Evolutionary conservation across 768 basidiomycete genomes (phyloP).

Genomic region (Amanita fuliginea): DNA sequence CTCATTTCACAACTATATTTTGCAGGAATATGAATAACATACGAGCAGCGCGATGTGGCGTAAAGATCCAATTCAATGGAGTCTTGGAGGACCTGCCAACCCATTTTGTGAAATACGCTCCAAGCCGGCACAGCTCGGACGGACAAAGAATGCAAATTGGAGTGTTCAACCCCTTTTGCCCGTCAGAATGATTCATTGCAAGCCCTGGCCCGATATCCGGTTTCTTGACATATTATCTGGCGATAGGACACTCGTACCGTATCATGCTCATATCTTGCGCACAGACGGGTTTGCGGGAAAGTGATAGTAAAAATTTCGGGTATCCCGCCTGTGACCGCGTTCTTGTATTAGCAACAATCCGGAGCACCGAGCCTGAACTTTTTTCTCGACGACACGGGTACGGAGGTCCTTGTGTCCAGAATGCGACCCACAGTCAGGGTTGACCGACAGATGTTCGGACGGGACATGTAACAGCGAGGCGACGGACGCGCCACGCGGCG

Average conservation of each 20-base stretch:
- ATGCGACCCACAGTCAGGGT: not conserved
- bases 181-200: not conserved
- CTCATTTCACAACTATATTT: not conserved
- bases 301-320: not conserved
- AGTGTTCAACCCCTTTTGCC: not conserved
- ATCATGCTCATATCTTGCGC: not conserved
- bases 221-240: not conserved
- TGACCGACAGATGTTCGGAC: not conserved
- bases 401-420: not conserved
- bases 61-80: not conserved
- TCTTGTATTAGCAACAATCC: not conserved
- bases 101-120: not conserved
- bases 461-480: conserved; percentile 1
- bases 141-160: not conserved
- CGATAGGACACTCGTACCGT: not conserved
- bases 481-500: not conserved
- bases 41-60: not conserved
- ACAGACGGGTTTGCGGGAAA: not conserved
- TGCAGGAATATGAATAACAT: not conserved
- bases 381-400: not conserved
- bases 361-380: not conserved
- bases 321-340: not conserved
- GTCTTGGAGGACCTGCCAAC: not conserved
- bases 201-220: not conserved
- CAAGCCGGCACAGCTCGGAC: not conserved